Conservation (phyloP, 306 rosid species). For the Vigna unguiculata region DNA sequence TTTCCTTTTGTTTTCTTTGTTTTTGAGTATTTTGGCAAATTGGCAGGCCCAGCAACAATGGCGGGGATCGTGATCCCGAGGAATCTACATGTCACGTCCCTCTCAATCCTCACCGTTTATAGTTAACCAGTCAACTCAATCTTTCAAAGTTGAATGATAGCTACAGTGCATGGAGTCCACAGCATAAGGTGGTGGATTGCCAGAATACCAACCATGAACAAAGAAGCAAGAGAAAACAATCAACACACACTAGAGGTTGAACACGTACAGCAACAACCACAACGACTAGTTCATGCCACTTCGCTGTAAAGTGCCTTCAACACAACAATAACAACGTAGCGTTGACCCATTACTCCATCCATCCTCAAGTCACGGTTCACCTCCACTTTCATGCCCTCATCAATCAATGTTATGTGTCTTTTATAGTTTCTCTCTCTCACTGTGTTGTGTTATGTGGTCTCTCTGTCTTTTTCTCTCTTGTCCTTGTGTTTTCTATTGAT, state of each 20-base stretch:
- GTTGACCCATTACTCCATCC: constrained; percentile 60
- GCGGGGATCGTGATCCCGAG: constrained; percentile 47
- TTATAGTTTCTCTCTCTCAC: constrained; percentile 6
- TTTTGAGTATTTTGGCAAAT: constrained; percentile 34
- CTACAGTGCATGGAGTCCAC: constrained; percentile 37
- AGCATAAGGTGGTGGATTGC: constrained; percentile 39
- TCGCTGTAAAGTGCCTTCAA: constrained; percentile 54
- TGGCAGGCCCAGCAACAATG: constrained; percentile 62
- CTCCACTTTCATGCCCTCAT: constrained; percentile 58
- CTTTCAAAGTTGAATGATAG: constrained; percentile 41
- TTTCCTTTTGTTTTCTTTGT: neutral
- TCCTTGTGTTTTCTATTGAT: constrained; percentile 48
- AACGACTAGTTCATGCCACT: constrained; percentile 44
- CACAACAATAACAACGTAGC: constrained; percentile 18
- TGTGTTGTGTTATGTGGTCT: constrained; percentile 18
- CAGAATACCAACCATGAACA: constrained; percentile 16
- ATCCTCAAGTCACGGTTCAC: constrained; percentile 51
- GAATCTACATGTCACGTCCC: constrained; percentile 29
- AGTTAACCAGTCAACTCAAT: constrained; percentile 46
- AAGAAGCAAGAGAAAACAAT: neutral
- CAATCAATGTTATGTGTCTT: constrained; percentile 53
- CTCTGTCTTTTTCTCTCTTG: constrained; percentile 43
- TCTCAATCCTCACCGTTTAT: constrained; percentile 54
- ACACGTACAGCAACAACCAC: constrained; percentile 13
- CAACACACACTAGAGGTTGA: constrained; percentile 11